Percentiles rank a stretch among this genome's conserved stretches.
phyloP scores from a whole-genome alignment of 768 basidiomycete species.

The Mycena galopus region DNA sequence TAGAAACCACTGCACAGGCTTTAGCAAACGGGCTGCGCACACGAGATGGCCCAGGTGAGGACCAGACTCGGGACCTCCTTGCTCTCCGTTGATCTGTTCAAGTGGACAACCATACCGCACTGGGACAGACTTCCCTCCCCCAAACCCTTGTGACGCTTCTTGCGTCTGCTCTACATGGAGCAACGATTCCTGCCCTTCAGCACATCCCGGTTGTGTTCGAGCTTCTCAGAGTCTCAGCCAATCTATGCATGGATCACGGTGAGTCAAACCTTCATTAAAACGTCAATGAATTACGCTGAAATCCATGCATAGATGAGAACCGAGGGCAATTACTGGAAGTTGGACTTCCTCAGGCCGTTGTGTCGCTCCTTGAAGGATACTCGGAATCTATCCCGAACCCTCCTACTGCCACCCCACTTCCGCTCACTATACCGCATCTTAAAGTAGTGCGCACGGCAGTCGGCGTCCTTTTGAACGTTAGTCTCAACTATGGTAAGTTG shows the following conservation, averaged over 20 bases:
- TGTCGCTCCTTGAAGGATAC: slow-evolving; percentile 79
- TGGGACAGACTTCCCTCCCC: slow-evolving; percentile 77
- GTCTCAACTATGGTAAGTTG: slow-evolving; percentile 78
- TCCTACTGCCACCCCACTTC: slow-evolving; percentile 54
- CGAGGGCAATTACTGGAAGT: slow-evolving; percentile 78
- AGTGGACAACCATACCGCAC: slow-evolving; percentile 80
- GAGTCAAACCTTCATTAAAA: slow-evolving; percentile 40
- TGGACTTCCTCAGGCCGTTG: slow-evolving; percentile 74
- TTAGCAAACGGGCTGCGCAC: slow-evolving; percentile 75
- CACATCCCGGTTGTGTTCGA: slow-evolving; percentile 71
- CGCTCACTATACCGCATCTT: slow-evolving; percentile 72
- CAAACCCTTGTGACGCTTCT: slow-evolving; percentile 74
- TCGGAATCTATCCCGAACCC: slow-evolving; percentile 59
- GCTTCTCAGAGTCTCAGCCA: slow-evolving; percentile 83
- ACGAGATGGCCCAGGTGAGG: slow-evolving; percentile 65
- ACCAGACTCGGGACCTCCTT: slow-evolving; percentile 17
- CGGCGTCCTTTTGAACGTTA: slow-evolving; percentile 83
- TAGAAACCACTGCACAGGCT: slow-evolving; percentile 64
- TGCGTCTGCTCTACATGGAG: slow-evolving; percentile 64
- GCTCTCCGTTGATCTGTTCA: slow-evolving; percentile 36
- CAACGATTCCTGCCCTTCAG: slow-evolving; percentile 58
- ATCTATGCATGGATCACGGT: slow-evolving; percentile 90
- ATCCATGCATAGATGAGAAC: slow-evolving; percentile 73
- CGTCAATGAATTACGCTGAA: slow-evolving; percentile 5
- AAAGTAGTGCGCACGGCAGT: slow-evolving; percentile 83